Base-by-base conservation (phyloP, 2,329 filamentous ascomycete species). In the Reticulascus tulasneorum region DNA sequence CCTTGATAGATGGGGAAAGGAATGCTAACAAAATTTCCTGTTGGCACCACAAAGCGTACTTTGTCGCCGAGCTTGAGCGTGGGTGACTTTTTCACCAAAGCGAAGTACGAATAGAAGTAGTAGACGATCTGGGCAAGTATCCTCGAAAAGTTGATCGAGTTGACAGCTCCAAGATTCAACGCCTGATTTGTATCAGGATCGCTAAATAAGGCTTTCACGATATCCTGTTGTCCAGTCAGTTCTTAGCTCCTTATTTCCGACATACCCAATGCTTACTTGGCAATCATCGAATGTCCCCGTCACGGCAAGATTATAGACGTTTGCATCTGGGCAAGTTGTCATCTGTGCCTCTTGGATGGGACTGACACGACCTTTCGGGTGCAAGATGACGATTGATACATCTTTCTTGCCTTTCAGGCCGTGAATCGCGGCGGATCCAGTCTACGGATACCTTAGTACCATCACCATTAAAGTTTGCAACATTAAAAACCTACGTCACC, bases 1-100 rank as follows among this genome's bases (percentile, higher is more conserved):
- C 7, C 15, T 11, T 15, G n/a, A 26, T 11, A 18, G n/a, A 11
- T 8, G 12, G 23, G 12, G n/a, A n/a, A n/a, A n/a, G n/a, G n/a
- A n/a, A n/a, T n/a, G n/a, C n/a, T n/a, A n/a, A n/a, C 88, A 63
- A 98, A 98, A 71, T 98, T 97, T 37, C 93, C 93, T 1, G 90
- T 94, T 3, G 93, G 93, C 1, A 94, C 88, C 8, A 94, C 86
- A 53, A 90, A 94, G 42, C 90, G 82, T 24, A 93, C 74, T 54
- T 78, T 79, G 49, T 86, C 77, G 48, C 75, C 77, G 17, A 82
- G 53, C 39, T 79, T 74, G 60, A 84, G 84, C 12, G 66, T 62
- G 9, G 33, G 29, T 5, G 77, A 77, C 33, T 73, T 69, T 56
- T 71, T 76, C 42, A 71, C 73, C 22, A 98, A 79, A 11, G 82